These are phyloP conservation scores for Amanita pseudoporphyria DNA, from an alignment of 768 basidiomycete species.

Conservation along the genomic window DNA sequence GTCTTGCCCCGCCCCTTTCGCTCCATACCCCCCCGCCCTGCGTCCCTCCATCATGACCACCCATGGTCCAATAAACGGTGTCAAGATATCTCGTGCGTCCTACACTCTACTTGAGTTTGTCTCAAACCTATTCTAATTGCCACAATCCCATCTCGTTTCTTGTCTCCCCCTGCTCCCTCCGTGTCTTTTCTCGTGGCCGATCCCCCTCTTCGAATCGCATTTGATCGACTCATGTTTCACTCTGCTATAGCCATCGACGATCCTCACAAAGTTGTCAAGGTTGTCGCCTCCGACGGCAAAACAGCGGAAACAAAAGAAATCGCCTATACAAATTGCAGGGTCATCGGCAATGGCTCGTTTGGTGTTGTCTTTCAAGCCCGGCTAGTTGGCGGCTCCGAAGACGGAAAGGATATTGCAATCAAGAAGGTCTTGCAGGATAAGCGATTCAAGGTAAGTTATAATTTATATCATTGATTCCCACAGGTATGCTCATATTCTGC, in stretches of 20 bases:
- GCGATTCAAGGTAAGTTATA: conserved; percentile 87
- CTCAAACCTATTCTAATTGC: conserved; percentile 19
- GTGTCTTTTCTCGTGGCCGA: conserved; percentile 10
- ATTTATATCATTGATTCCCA: conserved; percentile 11
- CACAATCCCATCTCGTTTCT: conserved; percentile 2
- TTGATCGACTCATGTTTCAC: conserved; percentile 24
- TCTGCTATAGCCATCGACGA: conserved; percentile 66
- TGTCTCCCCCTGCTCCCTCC: conserved; percentile 9
- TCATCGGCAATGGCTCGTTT: conserved; percentile 98
- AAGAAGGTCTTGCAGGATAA: conserved; percentile 99
- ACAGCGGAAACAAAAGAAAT: conserved; percentile 80
- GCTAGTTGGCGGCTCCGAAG: conserved; percentile 57
- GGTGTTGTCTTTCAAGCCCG: conserved; percentile 98
- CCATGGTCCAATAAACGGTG: conserved; percentile 79
- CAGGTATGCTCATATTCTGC: conserved; percentile 2
- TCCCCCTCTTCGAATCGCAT: conserved; percentile 21
- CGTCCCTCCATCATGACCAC: conserved; percentile 43
- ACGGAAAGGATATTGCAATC: conserved; percentile 89
- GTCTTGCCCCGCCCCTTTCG: not conserved
- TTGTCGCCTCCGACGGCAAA: conserved; percentile 93
- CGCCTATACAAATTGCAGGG: conserved; percentile 95
- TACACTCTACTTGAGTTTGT: conserved; percentile 12
- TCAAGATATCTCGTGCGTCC: conserved; percentile 76
- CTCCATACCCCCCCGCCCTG: not conserved
- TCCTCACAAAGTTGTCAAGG: conserved; percentile 93